Conservation (phyloP, 495 filamentous ascomycete species). For the Pyrenopolyporus hunteri region DNA sequence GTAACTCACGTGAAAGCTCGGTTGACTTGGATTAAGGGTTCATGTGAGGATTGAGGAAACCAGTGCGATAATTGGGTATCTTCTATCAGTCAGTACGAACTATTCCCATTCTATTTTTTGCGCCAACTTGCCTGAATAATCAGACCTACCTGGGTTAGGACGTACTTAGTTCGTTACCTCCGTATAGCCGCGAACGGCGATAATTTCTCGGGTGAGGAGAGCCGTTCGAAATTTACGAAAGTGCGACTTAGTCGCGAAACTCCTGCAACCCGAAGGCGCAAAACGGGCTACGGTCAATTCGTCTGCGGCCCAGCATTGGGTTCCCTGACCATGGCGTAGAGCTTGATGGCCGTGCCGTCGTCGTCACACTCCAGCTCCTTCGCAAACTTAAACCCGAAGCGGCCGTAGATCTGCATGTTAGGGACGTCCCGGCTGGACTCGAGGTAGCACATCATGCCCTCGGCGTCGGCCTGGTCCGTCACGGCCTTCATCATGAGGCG, state of each 20-base stretch:
- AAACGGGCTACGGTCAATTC: slow-evolving; percentile 13
- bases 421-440: slow-evolving; percentile 67
- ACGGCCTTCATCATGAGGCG: slow-evolving; percentile 63
- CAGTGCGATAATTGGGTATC: no score
- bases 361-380: slow-evolving; percentile 69
- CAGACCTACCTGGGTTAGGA: background rate
- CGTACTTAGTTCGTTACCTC: background rate
- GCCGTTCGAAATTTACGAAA: background rate
- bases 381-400: slow-evolving; percentile 66
- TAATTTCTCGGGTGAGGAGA: background rate
- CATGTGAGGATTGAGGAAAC: background rate
- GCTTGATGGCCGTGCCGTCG: slow-evolving; percentile 52
- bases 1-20: background rate
- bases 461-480: slow-evolving; percentile 62
- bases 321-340: slow-evolving; percentile 61
- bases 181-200: background rate
- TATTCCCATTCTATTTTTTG: background rate
- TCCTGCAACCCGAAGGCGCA: background rate
- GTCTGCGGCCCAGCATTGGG: slow-evolving; percentile 39
- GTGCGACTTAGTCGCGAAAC: background rate
- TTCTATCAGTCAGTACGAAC: background rate
- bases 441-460: slow-evolving; percentile 67
- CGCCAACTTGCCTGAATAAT: background rate
- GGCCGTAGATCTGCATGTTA: slow-evolving; percentile 69
- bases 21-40: background rate